Conservation (phyloP, 768 basidiomycete genomes). For the Russula virescens region DNA sequence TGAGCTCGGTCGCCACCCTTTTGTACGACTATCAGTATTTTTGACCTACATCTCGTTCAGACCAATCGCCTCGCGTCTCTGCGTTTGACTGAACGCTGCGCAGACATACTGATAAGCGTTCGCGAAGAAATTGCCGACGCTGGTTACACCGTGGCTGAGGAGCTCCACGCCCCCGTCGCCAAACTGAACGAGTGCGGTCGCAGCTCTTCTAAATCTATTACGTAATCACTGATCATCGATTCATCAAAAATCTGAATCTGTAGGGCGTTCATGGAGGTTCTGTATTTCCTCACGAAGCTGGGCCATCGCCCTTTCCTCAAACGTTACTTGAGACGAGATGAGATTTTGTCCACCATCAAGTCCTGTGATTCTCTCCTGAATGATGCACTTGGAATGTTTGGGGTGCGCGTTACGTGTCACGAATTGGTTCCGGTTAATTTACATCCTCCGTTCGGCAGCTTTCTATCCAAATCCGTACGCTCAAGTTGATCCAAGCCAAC, state of each 20-base stretch:
- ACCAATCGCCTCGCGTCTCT: slow-evolving; percentile 63
- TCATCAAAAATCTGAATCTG: background rate
- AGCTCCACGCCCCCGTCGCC: slow-evolving; percentile 45
- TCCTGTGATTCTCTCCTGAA: slow-evolving; percentile 48
- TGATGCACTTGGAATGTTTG: slow-evolving; percentile 53
- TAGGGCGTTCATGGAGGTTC: slow-evolving; percentile 42
- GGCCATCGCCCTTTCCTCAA: slow-evolving; percentile 67
- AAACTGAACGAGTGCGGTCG: slow-evolving; percentile 46
- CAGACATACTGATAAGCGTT: slow-evolving; percentile 58
- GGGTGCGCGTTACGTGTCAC: slow-evolving; percentile 32
- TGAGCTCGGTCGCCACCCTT: slow-evolving; percentile 26
- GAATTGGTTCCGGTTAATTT: too few relatives aligned
- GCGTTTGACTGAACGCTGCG: slow-evolving; percentile 68
- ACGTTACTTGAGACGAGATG: slow-evolving; percentile 69
- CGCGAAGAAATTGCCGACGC: slow-evolving; percentile 57
- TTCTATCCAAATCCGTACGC: slow-evolving; percentile 48
- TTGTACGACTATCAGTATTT: too few relatives aligned
- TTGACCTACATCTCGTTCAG: slow-evolving; percentile 32
- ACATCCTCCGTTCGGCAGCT: slow-evolving; percentile 29
- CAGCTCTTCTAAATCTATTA: background rate
- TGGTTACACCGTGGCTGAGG: slow-evolving; percentile 43
- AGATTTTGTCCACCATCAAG: slow-evolving; percentile 49
- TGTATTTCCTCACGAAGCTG: slow-evolving; percentile 52
- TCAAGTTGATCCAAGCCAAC: slow-evolving; percentile 43
- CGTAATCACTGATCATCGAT: background rate